A percentile compares a stretch with the other conserved stretches of the same genome.
Conservation (phyloP, 225 moss, liverwort and hornwort species). For the Polytrichum formosum region DNA sequence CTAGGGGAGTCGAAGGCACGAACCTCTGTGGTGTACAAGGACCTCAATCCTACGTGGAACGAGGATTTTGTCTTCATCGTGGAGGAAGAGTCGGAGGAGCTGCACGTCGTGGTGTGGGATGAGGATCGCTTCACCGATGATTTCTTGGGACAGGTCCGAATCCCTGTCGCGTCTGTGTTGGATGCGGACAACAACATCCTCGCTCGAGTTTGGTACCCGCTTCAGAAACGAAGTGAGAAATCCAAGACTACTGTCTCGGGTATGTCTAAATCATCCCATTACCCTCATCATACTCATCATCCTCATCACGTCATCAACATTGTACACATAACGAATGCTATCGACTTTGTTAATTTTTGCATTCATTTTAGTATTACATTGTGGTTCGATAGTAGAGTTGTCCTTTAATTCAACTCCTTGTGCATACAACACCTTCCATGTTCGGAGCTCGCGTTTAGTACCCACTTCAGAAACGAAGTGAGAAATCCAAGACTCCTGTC, state of each 20-base stretch:
- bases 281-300: background rate
- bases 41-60: constrained; percentile 70
- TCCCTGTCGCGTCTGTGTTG: constrained; percentile 53
- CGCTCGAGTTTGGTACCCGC: constrained; percentile 51
- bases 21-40: constrained; percentile 69
- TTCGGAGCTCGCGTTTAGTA: constrained; percentile 37
- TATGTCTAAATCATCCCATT: constrained; percentile 10
- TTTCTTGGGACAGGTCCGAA: constrained; percentile 64
- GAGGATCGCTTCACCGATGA: constrained; percentile 62
- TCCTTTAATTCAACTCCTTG: too few species aligned
- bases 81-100: constrained; percentile 53
- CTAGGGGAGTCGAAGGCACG: constrained; percentile 63
- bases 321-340: too few species aligned
- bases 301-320: background rate
- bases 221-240: constrained; percentile 56
- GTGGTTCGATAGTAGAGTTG: too few species aligned
- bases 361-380: too few species aligned
- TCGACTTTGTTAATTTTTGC: too few species aligned
- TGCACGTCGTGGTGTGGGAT: constrained; percentile 72
- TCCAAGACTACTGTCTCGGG: constrained; percentile 59
- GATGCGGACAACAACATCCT: constrained; percentile 51
- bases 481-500: constrained; percentile 46
- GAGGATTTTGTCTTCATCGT: constrained; percentile 82
- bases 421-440: too few species aligned
- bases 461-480: constrained; percentile 58